These are phyloP conservation scores for Patellaria atrata DNA, from an alignment of 495 filamentous ascomycete species.

Conservation along the genomic window DNA sequence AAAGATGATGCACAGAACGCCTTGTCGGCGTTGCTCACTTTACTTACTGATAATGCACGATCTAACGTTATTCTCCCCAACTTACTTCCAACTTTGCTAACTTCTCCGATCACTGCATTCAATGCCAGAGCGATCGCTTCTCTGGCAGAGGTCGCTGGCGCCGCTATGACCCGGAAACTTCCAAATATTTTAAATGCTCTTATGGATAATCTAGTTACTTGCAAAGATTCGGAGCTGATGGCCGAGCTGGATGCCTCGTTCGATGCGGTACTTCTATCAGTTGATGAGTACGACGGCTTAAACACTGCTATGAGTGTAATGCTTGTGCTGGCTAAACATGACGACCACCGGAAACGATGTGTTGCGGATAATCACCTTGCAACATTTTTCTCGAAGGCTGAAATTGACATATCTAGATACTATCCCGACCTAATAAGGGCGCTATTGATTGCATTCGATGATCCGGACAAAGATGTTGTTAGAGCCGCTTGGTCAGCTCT, in stretches of 20 bases:
- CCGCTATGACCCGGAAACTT: constrained; percentile 76
- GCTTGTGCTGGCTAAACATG: constrained; percentile 72
- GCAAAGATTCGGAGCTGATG: constrained; percentile 60
- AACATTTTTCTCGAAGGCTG: constrained; percentile 70
- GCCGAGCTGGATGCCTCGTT: constrained; percentile 65
- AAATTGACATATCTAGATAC: constrained; percentile 85
- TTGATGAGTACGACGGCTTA: constrained; percentile 91
- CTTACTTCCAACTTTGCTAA: constrained; percentile 81
- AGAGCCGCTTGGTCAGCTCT: constrained; percentile 88
- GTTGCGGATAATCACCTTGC: constrained; percentile 66
- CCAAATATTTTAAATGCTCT: constrained; percentile 81
- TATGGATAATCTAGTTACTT: constrained; percentile 77
- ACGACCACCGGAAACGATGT: constrained; percentile 73
- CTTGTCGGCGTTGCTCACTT: constrained; percentile 75
- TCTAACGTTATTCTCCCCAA: constrained; percentile 95
- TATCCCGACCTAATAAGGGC: constrained; percentile 85
- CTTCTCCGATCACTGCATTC: constrained; percentile 82
- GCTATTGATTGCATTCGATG: constrained; percentile 81
- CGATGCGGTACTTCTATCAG: constrained; percentile 74
- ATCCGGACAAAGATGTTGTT: constrained; percentile 68
- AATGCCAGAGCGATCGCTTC: constrained; percentile 90
- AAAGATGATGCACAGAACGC: constrained; percentile 86
- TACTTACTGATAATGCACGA: constrained; percentile 83
- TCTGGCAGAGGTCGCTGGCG: constrained; percentile 73
- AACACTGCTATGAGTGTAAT: constrained; percentile 91